phyloP scores from a whole-genome alignment of 2,329 filamentous ascomycete genomes.

The Phaeosphaeriaceae sp. region DNA sequence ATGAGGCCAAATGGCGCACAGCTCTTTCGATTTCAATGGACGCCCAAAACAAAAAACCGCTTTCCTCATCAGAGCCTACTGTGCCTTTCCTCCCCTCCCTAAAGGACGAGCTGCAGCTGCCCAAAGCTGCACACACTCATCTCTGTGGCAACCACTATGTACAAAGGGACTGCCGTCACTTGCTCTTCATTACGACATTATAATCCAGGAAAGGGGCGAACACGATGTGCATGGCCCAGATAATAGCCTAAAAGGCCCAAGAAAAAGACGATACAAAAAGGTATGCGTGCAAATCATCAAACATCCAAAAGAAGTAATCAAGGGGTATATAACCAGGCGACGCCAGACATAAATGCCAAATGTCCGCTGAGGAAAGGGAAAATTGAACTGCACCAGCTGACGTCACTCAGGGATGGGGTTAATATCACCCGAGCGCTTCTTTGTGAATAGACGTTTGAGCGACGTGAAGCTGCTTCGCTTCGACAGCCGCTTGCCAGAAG shows the following conservation, averaged over 20 bases:
- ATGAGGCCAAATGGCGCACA: too few species aligned
- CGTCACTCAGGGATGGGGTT: slow-evolving; percentile 44
- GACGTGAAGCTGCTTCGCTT: slow-evolving; percentile 45
- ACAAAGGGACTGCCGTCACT: slow-evolving; percentile 3
- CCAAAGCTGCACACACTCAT: neutral
- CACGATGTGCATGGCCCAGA: neutral
- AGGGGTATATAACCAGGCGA: slow-evolving; percentile 44
- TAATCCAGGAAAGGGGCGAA: slow-evolving; percentile 8
- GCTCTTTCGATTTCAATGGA: too few species aligned
- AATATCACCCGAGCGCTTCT: slow-evolving; percentile 41
- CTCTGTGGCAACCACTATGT: neutral
- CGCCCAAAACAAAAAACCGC: too few species aligned
- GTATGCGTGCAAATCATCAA: slow-evolving; percentile 3
- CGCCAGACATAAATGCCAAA: slow-evolving; percentile 28
- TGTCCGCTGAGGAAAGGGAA: slow-evolving; percentile 26
- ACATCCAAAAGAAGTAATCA: slow-evolving; percentile 19
- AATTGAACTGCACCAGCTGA: slow-evolving; percentile 8
- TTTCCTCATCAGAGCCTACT: too few species aligned
- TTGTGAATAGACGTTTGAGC: slow-evolving; percentile 45
- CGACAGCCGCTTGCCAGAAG: slow-evolving; percentile 30
- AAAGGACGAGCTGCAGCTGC: neutral
- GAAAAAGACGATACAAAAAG: slow-evolving; percentile 6
- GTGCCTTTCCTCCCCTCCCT: neutral
- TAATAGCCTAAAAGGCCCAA: neutral
- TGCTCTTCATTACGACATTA: slow-evolving; percentile 31